Evolutionary conservation across 495 filamentous ascomycete genomes (phyloP).

Genomic region (Articulospora tetracladia): DNA sequence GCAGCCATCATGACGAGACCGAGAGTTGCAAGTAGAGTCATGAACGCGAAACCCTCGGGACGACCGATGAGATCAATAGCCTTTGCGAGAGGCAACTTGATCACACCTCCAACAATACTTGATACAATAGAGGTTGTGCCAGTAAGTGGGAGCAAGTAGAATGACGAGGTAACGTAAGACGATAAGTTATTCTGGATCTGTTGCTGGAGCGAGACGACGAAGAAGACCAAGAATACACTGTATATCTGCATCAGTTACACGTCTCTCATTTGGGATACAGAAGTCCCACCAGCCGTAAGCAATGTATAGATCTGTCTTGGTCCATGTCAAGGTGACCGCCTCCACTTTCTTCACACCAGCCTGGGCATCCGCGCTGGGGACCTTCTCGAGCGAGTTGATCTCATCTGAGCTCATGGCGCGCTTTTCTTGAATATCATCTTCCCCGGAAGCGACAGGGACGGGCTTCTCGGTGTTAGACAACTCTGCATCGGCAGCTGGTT

Average conservation of each 20-base stretch:
- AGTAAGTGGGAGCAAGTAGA: conserved; percentile 34
- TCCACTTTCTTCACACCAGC: conserved; percentile 42
- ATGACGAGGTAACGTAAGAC: conserved; percentile 34
- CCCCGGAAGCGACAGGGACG: neutral
- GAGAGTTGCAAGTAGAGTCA: conserved; percentile 23
- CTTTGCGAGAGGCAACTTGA: conserved; percentile 52
- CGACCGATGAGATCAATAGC: conserved; percentile 54
- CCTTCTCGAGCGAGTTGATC: conserved; percentile 4
- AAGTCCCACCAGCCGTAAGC: conserved; percentile 38
- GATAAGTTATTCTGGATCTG: conserved; percentile 30
- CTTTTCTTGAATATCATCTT: conserved; percentile 2
- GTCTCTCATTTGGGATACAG: neutral
- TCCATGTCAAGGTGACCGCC: conserved; percentile 44
- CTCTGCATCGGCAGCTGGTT: neutral
- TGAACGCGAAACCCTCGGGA: conserved; percentile 30
- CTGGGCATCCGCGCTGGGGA: conserved; percentile 25
- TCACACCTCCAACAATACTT: conserved; percentile 49
- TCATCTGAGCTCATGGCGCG: neutral
- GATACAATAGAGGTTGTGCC: conserved; percentile 35
- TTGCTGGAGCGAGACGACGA: conserved; percentile 35
- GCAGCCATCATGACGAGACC: conserved; percentile 40
- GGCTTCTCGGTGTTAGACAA: neutral
- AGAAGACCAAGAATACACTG: conserved; percentile 40
- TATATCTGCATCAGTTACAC: neutral
- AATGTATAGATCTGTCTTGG: conserved; percentile 37